phyloP scores from a whole-genome alignment of 1,139 yeast genomes.

The Arxiozyma heterogenica region DNA sequence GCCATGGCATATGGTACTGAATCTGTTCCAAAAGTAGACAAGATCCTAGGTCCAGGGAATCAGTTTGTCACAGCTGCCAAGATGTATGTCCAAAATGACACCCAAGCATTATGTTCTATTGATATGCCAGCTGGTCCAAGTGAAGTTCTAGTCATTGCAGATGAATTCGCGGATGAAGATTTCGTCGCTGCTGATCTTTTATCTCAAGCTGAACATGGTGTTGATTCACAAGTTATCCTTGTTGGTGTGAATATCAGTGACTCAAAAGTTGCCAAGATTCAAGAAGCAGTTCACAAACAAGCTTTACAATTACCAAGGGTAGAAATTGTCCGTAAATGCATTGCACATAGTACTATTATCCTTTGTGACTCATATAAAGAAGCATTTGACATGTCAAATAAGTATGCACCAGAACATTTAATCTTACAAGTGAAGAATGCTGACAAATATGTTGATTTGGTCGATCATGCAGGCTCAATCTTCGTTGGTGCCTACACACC shows the following conservation, averaged over 20 bases:
- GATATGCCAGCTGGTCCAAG: slow-evolving; percentile 99
- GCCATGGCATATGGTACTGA: slow-evolving; percentile 98
- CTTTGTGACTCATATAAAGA: slow-evolving; percentile 58
- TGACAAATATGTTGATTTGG: slow-evolving; percentile 53
- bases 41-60: slow-evolving; percentile 96
- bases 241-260: slow-evolving; percentile 67
- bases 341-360: slow-evolving; percentile 81
- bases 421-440: slow-evolving; percentile 84
- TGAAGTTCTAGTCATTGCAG: slow-evolving; percentile 91
- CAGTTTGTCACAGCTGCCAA: slow-evolving; percentile 99
- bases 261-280: slow-evolving; percentile 55
- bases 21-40: slow-evolving; percentile 84
- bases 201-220: slow-evolving; percentile 98
- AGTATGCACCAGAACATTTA: slow-evolving; percentile 95
- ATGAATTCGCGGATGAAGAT: slow-evolving; percentile 77
- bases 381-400: slow-evolving; percentile 76
- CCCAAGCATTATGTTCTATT: slow-evolving; percentile 87
- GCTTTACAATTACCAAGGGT: slow-evolving; percentile 85
- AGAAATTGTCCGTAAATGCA: slow-evolving; percentile 84
- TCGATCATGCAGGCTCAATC: slow-evolving; percentile 91
- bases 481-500: slow-evolving; percentile 95
- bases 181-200: slow-evolving; percentile 91
- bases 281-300: slow-evolving; percentile 73
- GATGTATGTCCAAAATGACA: slow-evolving; percentile 93
- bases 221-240: slow-evolving; percentile 92